Percentiles rank a stretch among this genome's conserved stretches.
Evolutionary conservation across 202 grass and related monocot species (phyloP).

Genomic region (Brachypodium distachyon): DNA sequence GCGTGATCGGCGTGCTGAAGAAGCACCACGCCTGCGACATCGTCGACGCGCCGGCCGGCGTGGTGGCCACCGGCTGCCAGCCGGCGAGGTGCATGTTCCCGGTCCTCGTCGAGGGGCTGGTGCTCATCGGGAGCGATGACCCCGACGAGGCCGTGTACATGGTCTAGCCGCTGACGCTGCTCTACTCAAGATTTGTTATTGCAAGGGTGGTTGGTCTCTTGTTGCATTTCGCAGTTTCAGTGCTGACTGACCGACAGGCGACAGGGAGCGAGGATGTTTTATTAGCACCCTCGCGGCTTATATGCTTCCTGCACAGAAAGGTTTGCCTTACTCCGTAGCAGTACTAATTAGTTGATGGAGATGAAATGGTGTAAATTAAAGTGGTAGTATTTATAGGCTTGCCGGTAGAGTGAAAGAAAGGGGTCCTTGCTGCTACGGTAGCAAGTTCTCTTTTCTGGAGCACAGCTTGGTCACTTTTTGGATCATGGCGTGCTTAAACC

Average conservation of each 20-base stretch:
- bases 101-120: slow-evolving; percentile 56
- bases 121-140: slow-evolving; percentile 51
- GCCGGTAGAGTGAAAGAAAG: not conserved
- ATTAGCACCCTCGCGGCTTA: slow-evolving; percentile 21
- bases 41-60: slow-evolving; percentile 33
- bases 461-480: not conserved
- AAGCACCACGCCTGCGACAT: slow-evolving; percentile 57
- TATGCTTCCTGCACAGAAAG: not conserved
- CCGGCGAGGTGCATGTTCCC: slow-evolving; percentile 63
- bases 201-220: not conserved
- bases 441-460: not conserved
- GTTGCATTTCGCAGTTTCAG: not conserved
- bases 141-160: slow-evolving; percentile 43
- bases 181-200: no score
- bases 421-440: not conserved
- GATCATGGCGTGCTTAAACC: not conserved
- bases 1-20: slow-evolving; percentile 75
- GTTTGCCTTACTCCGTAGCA: not conserved
- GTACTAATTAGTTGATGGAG: not conserved
- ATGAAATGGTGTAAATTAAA: slow-evolving; percentile 20
- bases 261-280: slow-evolving; percentile 26
- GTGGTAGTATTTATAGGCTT: not conserved
- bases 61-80: slow-evolving; percentile 46
- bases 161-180: slow-evolving; percentile 5
- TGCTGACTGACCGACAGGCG: no score